Conservation (phyloP, 306 rosid species). For the Trifolium repens region DNA sequence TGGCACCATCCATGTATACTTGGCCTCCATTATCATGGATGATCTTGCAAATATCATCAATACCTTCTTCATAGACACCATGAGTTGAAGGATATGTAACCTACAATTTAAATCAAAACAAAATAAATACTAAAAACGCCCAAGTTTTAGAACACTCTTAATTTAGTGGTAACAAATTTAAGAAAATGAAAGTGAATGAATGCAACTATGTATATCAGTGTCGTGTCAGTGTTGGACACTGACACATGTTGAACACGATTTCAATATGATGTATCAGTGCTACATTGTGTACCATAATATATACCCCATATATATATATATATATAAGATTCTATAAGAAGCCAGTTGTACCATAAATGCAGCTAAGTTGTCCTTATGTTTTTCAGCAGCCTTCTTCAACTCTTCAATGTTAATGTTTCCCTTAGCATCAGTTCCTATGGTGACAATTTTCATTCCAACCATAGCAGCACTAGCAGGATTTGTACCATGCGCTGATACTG, state of each 20-base stretch:
- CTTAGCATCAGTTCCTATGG: slow-evolving; percentile 97
- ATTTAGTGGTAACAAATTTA: neutral
- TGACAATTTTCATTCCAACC: slow-evolving; percentile 98
- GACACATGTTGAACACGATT: neutral
- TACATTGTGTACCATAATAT: neutral
- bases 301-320: too few relatives aligned
- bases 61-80: slow-evolving; percentile 98
- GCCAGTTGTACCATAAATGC: slow-evolving; percentile 79
- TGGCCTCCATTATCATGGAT: slow-evolving; percentile 99
- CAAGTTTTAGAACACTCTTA: slow-evolving; percentile 19
- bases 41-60: slow-evolving; percentile 94
- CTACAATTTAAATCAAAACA: slow-evolving; percentile 57
- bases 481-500: slow-evolving; percentile 98
- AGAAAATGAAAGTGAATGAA: neutral
- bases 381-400: slow-evolving; percentile 94
- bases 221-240: neutral
- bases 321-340: slow-evolving; percentile 31
- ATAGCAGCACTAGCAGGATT: slow-evolving; percentile 99
- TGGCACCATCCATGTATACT: slow-evolving; percentile 99
- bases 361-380: slow-evolving; percentile 76
- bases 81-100: slow-evolving; percentile 99
- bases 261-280: neutral
- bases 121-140: slow-evolving; percentile 23
- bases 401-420: slow-evolving; percentile 94
- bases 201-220: neutral